phyloP scores from a whole-genome alignment of 495 filamentous ascomycete species.

The Aspergillus nanangensis region DNA sequence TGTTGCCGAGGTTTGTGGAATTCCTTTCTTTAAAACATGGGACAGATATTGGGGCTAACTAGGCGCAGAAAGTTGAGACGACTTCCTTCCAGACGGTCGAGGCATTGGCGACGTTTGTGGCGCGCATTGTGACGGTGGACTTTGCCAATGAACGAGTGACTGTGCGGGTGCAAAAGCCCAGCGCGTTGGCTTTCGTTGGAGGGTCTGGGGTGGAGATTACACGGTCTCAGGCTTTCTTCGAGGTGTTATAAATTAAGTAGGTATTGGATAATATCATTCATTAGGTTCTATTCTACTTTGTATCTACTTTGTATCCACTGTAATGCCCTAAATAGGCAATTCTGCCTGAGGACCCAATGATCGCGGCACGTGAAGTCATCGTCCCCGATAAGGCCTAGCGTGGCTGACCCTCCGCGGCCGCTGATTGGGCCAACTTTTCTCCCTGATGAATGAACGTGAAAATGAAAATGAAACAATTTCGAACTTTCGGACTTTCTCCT shows the following conservation, averaged over 20 bases:
- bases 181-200: slow-evolving; percentile 52
- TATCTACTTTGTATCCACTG: no score
- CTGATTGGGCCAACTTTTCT: slow-evolving; percentile 17
- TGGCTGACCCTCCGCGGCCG: slow-evolving; percentile 15
- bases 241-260: slow-evolving; percentile 14
- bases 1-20: slow-evolving; percentile 38
- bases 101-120: slow-evolving; percentile 49
- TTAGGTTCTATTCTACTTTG: no score
- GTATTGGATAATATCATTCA: not conserved
- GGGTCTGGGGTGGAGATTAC: slow-evolving; percentile 55
- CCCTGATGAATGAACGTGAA: no score
- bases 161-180: slow-evolving; percentile 53
- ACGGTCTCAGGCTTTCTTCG: slow-evolving; percentile 43
- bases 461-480: no score
- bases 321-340: no score
- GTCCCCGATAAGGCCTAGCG: slow-evolving; percentile 7
- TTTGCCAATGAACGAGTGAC: slow-evolving; percentile 49
- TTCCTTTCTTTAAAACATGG: no score
- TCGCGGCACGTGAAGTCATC: slow-evolving; percentile 5
- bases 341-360: no score
- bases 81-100: slow-evolving; percentile 55
- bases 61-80: slow-evolving; percentile 44
- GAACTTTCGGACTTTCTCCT: slow-evolving; percentile 7
- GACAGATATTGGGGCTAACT: no score
- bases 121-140: slow-evolving; percentile 46